Percentiles rank a stretch among this genome's conserved stretches.
These are phyloP conservation scores for Fomitopsis betulina DNA, from an alignment of 1,284 basidiomycete genomes.

Conservation along the genomic window DNA sequence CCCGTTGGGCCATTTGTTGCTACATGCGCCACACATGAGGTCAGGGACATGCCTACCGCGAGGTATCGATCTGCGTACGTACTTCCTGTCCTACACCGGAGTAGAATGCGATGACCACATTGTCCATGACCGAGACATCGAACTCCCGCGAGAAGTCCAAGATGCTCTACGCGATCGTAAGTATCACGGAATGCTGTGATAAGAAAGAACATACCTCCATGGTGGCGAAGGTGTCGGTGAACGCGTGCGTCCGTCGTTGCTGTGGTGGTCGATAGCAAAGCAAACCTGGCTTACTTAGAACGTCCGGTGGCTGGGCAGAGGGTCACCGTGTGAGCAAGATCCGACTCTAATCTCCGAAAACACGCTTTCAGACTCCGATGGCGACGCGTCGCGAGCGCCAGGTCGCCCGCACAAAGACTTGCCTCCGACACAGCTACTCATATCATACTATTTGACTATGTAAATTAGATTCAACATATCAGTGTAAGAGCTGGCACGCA, in stretches of 20 bases:
- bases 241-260: slow-evolving; percentile 21
- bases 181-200: neutral
- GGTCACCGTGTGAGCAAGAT: slow-evolving; percentile 23
- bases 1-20: slow-evolving; percentile 90
- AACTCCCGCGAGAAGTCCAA: slow-evolving; percentile 31
- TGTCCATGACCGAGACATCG: slow-evolving; percentile 31
- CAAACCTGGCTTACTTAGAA: slow-evolving; percentile 17
- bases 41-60: neutral
- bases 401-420: no score
- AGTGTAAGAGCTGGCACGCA: no score
- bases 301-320: slow-evolving; percentile 35
- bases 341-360: slow-evolving; percentile 4
- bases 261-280: slow-evolving; percentile 26
- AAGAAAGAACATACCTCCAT: slow-evolving; percentile 33
- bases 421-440: no score
- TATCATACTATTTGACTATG: no score
- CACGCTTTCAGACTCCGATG: slow-evolving; percentile 7
- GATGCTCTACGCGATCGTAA: slow-evolving; percentile 22
- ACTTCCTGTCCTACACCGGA: slow-evolving; percentile 28
- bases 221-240: slow-evolving; percentile 21
- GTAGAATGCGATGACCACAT: slow-evolving; percentile 28
- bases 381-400: neutral
- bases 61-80: slow-evolving; percentile 4
- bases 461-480: no score
- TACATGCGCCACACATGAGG: slow-evolving; percentile 27